A percentile compares a stretch with the other conserved stretches of the same genome.
Evolutionary conservation across 1,284 basidiomycete genomes (phyloP).

Genomic region (Apiotrichum gamsii): DNA sequence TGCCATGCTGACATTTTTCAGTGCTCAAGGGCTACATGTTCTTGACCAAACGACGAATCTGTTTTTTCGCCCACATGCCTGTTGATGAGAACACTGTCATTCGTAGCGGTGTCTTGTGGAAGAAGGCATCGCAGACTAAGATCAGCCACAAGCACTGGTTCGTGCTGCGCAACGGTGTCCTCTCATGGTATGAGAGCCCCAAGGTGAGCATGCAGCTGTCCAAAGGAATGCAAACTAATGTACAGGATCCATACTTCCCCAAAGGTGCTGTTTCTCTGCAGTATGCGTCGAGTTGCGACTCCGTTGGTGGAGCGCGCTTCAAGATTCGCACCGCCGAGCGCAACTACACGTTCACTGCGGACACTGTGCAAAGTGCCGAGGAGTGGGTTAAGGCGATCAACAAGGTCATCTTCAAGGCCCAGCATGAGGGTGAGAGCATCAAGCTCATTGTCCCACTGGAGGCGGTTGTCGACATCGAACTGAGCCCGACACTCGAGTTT

Average conservation of each 20-base stretch:
- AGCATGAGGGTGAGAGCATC: constrained; percentile 91
- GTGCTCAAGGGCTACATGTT: constrained; percentile 97
- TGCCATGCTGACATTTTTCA: constrained; percentile 34
- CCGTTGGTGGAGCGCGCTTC: constrained; percentile 64
- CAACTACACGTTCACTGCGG: constrained; percentile 64
- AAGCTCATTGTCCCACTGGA: constrained; percentile 94
- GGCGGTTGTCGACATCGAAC: constrained; percentile 79
- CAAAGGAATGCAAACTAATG: background rate
- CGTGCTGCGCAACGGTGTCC: constrained; percentile 80
- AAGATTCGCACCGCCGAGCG: constrained; percentile 73
- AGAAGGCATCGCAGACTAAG: constrained; percentile 77
- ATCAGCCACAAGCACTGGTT: constrained; percentile 92
- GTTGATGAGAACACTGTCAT: constrained; percentile 78
- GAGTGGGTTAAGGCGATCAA: constrained; percentile 91
- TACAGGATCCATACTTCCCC: constrained; percentile 89
- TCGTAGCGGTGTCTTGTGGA: constrained; percentile 76
- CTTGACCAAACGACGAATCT: constrained; percentile 81
- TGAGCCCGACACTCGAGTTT: constrained; percentile 81
- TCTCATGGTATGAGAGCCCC: constrained; percentile 93
- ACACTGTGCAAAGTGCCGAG: constrained; percentile 71
- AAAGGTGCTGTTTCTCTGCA: constrained; percentile 89
- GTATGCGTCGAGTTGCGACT: constrained; percentile 82
- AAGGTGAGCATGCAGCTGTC: constrained; percentile 54
- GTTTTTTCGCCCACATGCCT: constrained; percentile 95
- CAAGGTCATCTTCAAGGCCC: constrained; percentile 82